These are phyloP conservation scores for Phaseolus lunatus DNA, from an alignment of 306 rosid species.

Conservation along the genomic window DNA sequence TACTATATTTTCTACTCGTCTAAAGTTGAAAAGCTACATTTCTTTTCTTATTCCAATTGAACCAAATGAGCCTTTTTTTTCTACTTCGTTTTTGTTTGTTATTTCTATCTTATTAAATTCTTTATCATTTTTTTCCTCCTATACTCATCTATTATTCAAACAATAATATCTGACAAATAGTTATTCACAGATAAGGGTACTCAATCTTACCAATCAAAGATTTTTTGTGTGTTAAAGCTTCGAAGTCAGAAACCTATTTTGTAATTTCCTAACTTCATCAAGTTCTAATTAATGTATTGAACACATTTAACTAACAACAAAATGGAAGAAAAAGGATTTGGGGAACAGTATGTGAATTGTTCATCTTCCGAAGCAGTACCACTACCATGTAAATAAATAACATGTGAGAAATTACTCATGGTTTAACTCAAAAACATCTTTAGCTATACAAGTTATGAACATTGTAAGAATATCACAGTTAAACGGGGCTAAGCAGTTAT, in stretches of 20 bases:
- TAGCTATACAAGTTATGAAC: slow-evolving; percentile 44
- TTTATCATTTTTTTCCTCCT: neutral
- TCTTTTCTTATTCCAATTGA: neutral
- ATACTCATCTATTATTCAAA: neutral
- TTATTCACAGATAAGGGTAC: neutral
- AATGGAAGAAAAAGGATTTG: neutral
- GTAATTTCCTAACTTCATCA: neutral
- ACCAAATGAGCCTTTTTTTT: neutral
- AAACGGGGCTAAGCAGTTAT: slow-evolving; percentile 10
- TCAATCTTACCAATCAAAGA: neutral
- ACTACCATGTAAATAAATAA: slow-evolving; percentile 27
- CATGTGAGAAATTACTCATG: slow-evolving; percentile 9
- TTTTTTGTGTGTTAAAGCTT: neutral
- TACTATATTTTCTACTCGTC: neutral
- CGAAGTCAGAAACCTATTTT: neutral
- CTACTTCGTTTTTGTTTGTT: no score
- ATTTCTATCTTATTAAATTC: neutral
- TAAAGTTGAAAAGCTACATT: neutral
- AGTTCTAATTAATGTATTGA: neutral
- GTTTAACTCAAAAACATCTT: slow-evolving; percentile 32
- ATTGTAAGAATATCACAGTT: slow-evolving; percentile 14
- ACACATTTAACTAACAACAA: neutral
- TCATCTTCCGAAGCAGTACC: slow-evolving; percentile 13
- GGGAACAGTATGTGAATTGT: neutral
- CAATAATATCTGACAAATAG: neutral